Conservation (phyloP, 805 yeast genomes). For the Clavispora vitiphila region DNA sequence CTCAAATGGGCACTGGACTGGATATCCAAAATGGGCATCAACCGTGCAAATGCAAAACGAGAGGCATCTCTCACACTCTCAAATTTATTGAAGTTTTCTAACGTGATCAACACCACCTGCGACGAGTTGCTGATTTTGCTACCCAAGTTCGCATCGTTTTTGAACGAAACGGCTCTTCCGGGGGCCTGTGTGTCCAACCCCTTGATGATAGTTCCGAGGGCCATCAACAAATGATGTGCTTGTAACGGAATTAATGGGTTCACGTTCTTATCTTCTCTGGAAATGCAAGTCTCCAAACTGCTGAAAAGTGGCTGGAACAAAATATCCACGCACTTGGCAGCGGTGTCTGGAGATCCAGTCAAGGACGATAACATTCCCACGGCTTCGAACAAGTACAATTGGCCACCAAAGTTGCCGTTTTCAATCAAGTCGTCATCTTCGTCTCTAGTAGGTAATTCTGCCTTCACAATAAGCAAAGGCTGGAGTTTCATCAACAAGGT, state of each 20-base stretch:
- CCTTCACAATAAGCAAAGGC: constrained; percentile 59
- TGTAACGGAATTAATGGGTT: constrained; percentile 51
- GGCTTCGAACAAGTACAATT: constrained; percentile 79
- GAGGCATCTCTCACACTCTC: constrained; percentile 79
- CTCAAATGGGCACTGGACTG: constrained; percentile 46
- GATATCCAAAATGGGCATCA: constrained; percentile 67
- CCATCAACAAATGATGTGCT: constrained; percentile 81
- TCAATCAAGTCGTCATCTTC: constrained; percentile 48
- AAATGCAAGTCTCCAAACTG: constrained; percentile 62
- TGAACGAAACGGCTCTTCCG: constrained; percentile 19
- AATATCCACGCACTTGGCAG: constrained; percentile 50
- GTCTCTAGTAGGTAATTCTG: constrained; percentile 49
- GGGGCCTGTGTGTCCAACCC: constrained; percentile 62
- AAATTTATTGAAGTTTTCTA: constrained; percentile 64
- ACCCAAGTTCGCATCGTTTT: constrained; percentile 34
- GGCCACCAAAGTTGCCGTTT: constrained; percentile 64
- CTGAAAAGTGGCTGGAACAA: constrained; percentile 72
- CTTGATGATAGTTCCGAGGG: constrained; percentile 84
- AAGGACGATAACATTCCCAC: constrained; percentile 69
- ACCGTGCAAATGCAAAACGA: constrained; percentile 80
- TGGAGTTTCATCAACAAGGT: constrained; percentile 57
- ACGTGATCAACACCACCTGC: constrained; percentile 76
- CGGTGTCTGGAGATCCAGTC: constrained; percentile 19
- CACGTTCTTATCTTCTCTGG: constrained; percentile 29
- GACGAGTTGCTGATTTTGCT: constrained; percentile 57